Base-by-base conservation (phyloP, 1,139 yeast species). In the Diutina rugosa region DNA sequence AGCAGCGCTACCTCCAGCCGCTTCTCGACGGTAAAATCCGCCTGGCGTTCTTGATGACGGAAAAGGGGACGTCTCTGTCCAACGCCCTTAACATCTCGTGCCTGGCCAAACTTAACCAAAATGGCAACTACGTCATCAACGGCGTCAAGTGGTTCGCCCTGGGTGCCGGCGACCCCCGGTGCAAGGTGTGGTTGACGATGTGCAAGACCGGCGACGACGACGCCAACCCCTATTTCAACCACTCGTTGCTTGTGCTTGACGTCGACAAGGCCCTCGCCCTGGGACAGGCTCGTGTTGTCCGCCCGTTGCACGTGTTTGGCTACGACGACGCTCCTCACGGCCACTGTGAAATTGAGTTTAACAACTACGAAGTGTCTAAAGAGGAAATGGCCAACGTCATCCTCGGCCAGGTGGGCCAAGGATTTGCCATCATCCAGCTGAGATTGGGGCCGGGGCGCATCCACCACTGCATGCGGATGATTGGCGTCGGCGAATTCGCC, bases 91-190 rank as follows among this genome's bases (percentile, higher is more conserved):
- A 84, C 67, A 82, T 84, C 58, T 74, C 82, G 9, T 70, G 80
- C 45, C 69, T 75, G 44, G 85, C 86, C 53, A 63, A 59, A 26
- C 63, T 64, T 58, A 79, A 80, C 55, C 69, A 70, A 6, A 58
- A 58, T n/a, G 81, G 81, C 3, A 75, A 80, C 61, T 81, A 76
- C 61, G 81, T 82, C 3, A 63, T 85, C 55, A 81, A 81, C 60
- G 90, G 90, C 10, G 76, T 82, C 60, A 85, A 85, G 65, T 85
- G 90, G 90, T 84, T 85, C 77, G 85, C 87, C 2, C 81, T 87
- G 0, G 89, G 89, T 35, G 89, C 88, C 46, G 89, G 87, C 26
- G 89, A 85, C 66, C 88, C 88, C 29, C 74, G 86, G 58, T 78
- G 84, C 66, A 63, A 72, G 44, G 80, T 78, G 55, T 81, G 87